A percentile compares a stretch with the other conserved stretches of the same genome.
These are phyloP conservation scores for Candida boleticola DNA, from an alignment of 805 yeast genomes.

Conservation along the genomic window DNA sequence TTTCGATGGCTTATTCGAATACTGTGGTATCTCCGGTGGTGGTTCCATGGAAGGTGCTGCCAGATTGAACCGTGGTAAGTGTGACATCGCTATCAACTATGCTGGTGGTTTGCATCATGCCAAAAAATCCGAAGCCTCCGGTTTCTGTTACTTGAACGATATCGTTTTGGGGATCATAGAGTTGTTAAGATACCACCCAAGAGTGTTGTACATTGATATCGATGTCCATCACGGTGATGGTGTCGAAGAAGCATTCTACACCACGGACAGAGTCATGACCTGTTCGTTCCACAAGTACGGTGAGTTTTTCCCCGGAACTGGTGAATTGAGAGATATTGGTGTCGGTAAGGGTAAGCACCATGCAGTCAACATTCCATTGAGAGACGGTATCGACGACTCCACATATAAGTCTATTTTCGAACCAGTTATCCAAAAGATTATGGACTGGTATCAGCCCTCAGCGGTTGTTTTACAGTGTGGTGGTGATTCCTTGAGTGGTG, in stretches of 20 bases:
- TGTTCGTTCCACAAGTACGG: constrained; percentile 96
- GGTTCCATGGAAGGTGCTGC: constrained; percentile 95
- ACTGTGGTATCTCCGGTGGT: constrained; percentile 87
- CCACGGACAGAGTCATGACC: constrained; percentile 95
- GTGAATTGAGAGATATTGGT: constrained; percentile 87
- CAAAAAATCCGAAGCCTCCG: constrained; percentile 92
- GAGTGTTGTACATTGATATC: constrained; percentile 90
- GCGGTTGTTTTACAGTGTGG: constrained; percentile 98
- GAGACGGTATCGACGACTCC: constrained; percentile 95
- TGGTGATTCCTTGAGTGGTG: constrained; percentile 95
- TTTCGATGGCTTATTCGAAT: constrained; percentile 92
- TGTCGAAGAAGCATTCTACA: constrained; percentile 94
- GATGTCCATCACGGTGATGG: constrained; percentile 99
- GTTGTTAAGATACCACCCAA: constrained; percentile 81
- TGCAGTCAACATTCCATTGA: constrained; percentile 85
- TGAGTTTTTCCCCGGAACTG: constrained; percentile 97
- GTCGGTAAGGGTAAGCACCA: constrained; percentile 88
- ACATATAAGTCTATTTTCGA: constrained; percentile 83
- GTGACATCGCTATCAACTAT: constrained; percentile 94
- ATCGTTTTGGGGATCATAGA: constrained; percentile 88
- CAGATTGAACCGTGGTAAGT: constrained; percentile 78
- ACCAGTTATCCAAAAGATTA: constrained; percentile 74
- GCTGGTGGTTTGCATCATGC: constrained; percentile 98
- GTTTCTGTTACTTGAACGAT: constrained; percentile 94
- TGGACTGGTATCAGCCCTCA: constrained; percentile 90